Percentiles rank a stretch among this genome's conserved stretches.
These are phyloP conservation scores for Fusarium neocosmosporiellum DNA, from an alignment of 2,329 filamentous ascomycete genomes.

Conservation along the genomic window DNA sequence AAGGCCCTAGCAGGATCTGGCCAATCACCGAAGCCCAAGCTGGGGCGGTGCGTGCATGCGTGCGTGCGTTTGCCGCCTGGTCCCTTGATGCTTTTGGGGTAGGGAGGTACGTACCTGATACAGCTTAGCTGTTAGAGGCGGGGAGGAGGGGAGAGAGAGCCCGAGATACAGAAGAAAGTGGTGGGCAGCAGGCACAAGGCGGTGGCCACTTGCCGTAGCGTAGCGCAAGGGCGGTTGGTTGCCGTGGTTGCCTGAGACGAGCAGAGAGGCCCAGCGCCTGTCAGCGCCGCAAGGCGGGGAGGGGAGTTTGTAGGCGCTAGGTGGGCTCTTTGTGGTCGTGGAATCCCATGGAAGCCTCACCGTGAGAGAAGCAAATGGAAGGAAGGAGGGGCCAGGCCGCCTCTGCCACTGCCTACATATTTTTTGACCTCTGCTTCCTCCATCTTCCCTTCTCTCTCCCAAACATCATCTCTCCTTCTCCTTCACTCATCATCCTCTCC, in stretches of 20 bases:
- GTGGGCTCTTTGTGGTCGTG: conserved; percentile 48
- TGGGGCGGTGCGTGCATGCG: conserved; percentile 17
- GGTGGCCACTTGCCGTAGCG: conserved; percentile 30
- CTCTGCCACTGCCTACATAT: conserved; percentile 40
- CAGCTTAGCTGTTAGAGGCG: background rate
- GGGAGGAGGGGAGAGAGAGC: conserved; percentile 1
- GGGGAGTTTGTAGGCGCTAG: conserved; percentile 30
- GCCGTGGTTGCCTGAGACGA: conserved; percentile 19
- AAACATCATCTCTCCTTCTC: conserved; percentile 37
- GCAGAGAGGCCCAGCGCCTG: background rate
- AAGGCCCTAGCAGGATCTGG: conserved; percentile 37
- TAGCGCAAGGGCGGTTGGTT: conserved; percentile 23
- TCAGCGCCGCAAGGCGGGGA: conserved; percentile 18
- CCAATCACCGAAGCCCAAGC: conserved; percentile 35
- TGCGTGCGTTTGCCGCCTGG: conserved; percentile 32
- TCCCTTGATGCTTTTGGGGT: conserved; percentile 34
- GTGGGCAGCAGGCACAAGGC: conserved; percentile 13
- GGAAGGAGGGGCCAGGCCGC: conserved; percentile 42
- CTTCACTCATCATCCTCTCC: conserved; percentile 27
- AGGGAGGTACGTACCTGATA: conserved; percentile 7
- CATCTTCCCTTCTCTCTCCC: conserved; percentile 39
- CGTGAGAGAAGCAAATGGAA: conserved; percentile 43
- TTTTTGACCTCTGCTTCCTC: conserved; percentile 47
- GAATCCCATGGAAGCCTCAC: conserved; percentile 60
- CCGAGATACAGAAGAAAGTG: conserved; percentile 15